Evolutionary conservation across 768 basidiomycete species (phyloP), one percentile per base, ranked within the genome.

Genomic region (Cubamyces lactineus): DNA sequence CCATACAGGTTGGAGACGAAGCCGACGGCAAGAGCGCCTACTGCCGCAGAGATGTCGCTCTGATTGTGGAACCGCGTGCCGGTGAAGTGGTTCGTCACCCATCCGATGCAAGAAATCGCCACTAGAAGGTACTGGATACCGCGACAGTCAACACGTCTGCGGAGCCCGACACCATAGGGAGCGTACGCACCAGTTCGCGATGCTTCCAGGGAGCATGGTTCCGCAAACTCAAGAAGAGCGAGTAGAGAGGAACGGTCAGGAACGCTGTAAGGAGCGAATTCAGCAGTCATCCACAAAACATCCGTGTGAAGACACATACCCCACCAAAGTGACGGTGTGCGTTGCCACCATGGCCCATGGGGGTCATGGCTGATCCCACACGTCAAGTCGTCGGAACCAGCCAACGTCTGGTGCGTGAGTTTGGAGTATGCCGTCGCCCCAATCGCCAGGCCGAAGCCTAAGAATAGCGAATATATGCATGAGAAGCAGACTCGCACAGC

Each of bases 11-110:
- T 93, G 30, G 92, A 83, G 50, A 92, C 78, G 57, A 93, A 76
- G 6, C 92, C 92, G 43, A 94, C 91, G 0, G 88, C 86, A 68
- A 95, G 91, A 1, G 89, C 88, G 15, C 89, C 92, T 59, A 91
- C 82, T 1, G 91, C 90, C 6, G 91, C 87, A 28, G 83, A 86
- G 70, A 94, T 87, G 71, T 95, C 91, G 58, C 80, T 82, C 72
- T 91, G 87, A 62, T 83, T 82, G 38, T 77, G 76, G 71, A 92
- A 91, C 70, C 80, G 81, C 28, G 71, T 74, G 1, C 82, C 77
- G 2, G 85, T 83, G 73, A 88, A 91, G 70, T 91, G 86, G 72
- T 93, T 95, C 43, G 84, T 86, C 15, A 84, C 82, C 91, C 91
- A 94, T 0, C 92, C 92, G 19, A 84, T 75, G 59, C 80, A 86